A percentile compares a stretch with the other conserved stretches of the same genome.
Conservation (phyloP, 345 rosid genomes). For the Turnera subulata region DNA sequence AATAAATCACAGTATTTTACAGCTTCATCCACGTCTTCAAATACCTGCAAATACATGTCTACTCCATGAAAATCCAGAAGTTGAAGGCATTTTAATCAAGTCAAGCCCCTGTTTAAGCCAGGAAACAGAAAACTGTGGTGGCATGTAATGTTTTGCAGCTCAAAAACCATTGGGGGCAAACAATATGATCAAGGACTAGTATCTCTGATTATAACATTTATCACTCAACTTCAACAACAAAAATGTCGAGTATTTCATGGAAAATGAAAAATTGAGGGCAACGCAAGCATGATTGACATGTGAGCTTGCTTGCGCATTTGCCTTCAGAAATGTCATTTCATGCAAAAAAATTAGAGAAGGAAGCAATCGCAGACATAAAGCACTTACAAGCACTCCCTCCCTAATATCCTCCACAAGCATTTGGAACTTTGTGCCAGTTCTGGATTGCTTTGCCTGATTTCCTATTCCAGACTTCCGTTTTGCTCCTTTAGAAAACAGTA, state of each 20-base stretch:
- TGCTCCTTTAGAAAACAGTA: conserved; percentile 65
- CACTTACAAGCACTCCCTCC: conserved; percentile 85
- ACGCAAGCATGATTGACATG: neutral
- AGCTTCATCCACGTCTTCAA: conserved; percentile 92
- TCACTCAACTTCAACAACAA: too few relatives aligned
- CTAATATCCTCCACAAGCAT: conserved; percentile 93
- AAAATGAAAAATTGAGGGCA: neutral
- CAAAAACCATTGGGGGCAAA: neutral
- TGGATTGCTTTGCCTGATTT: conserved; percentile 53
- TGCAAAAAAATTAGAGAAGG: neutral
- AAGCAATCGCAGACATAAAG: neutral
- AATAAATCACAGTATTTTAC: conserved; percentile 76
- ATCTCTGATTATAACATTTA: too few relatives aligned
- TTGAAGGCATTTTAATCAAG: too few relatives aligned
- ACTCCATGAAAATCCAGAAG: too few relatives aligned
- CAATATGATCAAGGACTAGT: too few relatives aligned
- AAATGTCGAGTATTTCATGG: too few relatives aligned
- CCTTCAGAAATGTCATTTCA: too few relatives aligned
- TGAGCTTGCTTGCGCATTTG: neutral
- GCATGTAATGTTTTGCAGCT: neutral
- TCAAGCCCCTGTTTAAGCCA: too few relatives aligned
- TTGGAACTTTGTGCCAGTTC: conserved; percentile 64
- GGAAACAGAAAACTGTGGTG: neutral
- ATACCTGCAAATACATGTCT: conserved; percentile 41
- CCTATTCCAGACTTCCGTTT: conserved; percentile 46